Evolutionary conservation across 257 asterid genomes (phyloP), one percentile per base, ranked within the genome.

Genomic region (Primulina eburnea): DNA sequence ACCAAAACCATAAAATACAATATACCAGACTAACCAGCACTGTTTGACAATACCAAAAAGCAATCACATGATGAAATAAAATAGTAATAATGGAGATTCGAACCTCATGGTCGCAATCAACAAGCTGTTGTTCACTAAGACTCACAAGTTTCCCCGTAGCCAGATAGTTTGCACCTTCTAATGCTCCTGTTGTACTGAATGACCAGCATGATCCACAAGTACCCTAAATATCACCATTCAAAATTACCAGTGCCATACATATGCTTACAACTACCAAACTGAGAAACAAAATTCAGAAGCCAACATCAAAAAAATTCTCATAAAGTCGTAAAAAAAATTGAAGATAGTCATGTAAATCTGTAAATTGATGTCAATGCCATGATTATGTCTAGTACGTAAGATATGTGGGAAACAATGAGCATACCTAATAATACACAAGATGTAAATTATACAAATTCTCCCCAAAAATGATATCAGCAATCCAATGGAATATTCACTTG

Each of bases 121-220:
- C 96, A 67, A 89, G 93, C 82, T 92, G 97, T 67, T 91, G 97
- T 85, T 91, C 96, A 72, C 96, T 89, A 70, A 92, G 95, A 82
- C 89, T 89, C 83, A 73, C 92, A 57, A 92, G 88, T 52, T 84
- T 86, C 78, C 97, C 95, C 2, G 94, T 92, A 9, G 97, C 86
- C 16, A 92, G 79, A 78, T 65, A 92, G 67, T 89, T 84, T 72
- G 97, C 93, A 71, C 96, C 97, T 81, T 92, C 97, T 75, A 92
- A 65, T 9, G 96, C 97, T 67, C 97, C 97, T 0, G 95, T 86
- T 26, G 96, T 80, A 77, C 96, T 91, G 72, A 89, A 91, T 10
- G 95, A 83, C 97, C 97, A 91, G 85, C 97, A 89, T 17, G 97
- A 89, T 33, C 97, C 97, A 78, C 97, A 91, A 0, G 90, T 75